A percentile compares a stretch with the other conserved stretches of the same genome.
Evolutionary conservation across 2,329 filamentous ascomycete species (phyloP).

Genomic region (Calonectria henricotiae): DNA sequence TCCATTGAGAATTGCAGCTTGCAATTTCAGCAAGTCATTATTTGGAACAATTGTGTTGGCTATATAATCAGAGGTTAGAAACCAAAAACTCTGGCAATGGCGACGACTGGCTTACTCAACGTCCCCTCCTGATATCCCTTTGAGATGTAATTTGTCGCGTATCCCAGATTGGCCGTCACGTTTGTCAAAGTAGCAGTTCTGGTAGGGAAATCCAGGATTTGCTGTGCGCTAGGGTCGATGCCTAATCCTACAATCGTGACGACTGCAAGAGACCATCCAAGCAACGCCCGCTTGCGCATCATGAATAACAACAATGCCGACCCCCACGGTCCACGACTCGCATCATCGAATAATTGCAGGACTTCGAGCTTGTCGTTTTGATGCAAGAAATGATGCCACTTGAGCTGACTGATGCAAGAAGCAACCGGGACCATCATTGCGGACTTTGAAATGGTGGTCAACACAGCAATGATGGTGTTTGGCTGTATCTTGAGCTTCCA

Average conservation of each 20-base stretch:
- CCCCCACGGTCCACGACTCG: constrained; percentile 32
- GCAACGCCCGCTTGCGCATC: constrained; percentile 5
- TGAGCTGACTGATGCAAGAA: constrained; percentile 31
- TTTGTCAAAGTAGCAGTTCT: constrained; percentile 12
- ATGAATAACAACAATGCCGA: constrained; percentile 6
- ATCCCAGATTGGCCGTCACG: constrained; percentile 18
- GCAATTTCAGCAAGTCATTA: constrained; percentile 3
- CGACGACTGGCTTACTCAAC: background rate
- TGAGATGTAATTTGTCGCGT: constrained; percentile 28
- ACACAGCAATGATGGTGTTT: constrained; percentile 28
- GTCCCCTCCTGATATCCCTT: background rate
- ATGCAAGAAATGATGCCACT: constrained; percentile 29
- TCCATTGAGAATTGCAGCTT: constrained; percentile 23
- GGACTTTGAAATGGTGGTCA: constrained; percentile 23
- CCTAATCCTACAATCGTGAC: constrained; percentile 27
- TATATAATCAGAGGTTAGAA: background rate
- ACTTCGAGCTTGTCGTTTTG: background rate
- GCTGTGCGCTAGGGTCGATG: constrained; percentile 31
- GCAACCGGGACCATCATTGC: constrained; percentile 31
- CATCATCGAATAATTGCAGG: constrained; percentile 35
- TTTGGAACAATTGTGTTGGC: background rate
- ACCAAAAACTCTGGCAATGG: background rate
- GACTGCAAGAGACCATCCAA: constrained; percentile 33
- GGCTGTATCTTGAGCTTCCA: constrained; percentile 33
- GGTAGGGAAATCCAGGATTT: constrained; percentile 32